Conservation (phyloP, 495 filamentous ascomycete genomes). For the Echria macrotheca region DNA sequence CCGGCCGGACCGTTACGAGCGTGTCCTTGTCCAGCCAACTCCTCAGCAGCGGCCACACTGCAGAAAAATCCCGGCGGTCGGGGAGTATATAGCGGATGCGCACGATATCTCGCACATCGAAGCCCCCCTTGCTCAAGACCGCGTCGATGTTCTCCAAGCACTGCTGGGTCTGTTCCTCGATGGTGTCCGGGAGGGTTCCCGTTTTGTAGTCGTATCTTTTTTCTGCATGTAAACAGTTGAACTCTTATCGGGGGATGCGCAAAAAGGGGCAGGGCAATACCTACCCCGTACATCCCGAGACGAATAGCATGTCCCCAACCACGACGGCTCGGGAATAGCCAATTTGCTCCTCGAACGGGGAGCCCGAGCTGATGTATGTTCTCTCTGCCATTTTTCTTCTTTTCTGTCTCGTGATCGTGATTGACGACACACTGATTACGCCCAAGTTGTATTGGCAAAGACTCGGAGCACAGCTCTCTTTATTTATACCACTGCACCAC, state of each 20-base stretch:
- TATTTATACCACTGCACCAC: no score
- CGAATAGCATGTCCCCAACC: constrained; percentile 32
- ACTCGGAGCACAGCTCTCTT: no score
- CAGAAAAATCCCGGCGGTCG: constrained; percentile 27
- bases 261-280: background rate
- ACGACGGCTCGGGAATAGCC: constrained; percentile 41
- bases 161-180: constrained; percentile 33
- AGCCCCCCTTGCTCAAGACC: constrained; percentile 29
- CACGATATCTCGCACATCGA: constrained; percentile 29
- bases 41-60: constrained; percentile 29
- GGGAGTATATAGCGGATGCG: constrained; percentile 36
- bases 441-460: no score
- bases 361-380: constrained; percentile 35
- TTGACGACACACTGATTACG: no score
- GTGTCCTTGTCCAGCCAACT: constrained; percentile 30
- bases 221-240: no score
- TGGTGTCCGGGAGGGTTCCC: constrained; percentile 23
- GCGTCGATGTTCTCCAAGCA: constrained; percentile 28
- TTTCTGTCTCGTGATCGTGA: no score
- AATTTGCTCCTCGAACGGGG: constrained; percentile 35
- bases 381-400: background rate
- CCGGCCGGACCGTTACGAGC: constrained; percentile 34
- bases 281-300: constrained; percentile 38
- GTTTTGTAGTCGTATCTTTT: constrained; percentile 36
- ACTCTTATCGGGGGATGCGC: background rate